These are phyloP conservation scores for Copromyces sp. DNA, from an alignment of 495 filamentous ascomycete genomes.

Conservation along the genomic window DNA sequence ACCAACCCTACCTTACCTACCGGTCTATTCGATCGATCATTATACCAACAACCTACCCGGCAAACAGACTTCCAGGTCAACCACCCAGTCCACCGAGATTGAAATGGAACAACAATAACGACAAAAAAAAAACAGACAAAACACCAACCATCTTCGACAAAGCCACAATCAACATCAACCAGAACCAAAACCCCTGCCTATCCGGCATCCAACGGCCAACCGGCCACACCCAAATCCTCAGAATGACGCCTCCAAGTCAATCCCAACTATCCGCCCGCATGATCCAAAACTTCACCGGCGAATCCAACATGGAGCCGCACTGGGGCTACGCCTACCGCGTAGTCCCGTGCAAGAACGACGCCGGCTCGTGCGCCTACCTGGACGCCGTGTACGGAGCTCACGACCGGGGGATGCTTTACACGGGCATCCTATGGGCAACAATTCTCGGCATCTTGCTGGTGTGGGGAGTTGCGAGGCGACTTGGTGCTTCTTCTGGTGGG, in stretches of 20 bases:
- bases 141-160: too few species aligned
- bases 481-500: not conserved
- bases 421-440: slow-evolving; percentile 49
- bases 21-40: too few species aligned
- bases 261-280: not conserved
- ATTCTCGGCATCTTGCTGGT: slow-evolving; percentile 41
- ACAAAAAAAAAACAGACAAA: too few species aligned
- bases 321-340: slow-evolving; percentile 53
- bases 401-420: slow-evolving; percentile 49
- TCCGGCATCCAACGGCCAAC: not conserved
- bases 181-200: too few species aligned
- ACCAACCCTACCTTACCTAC: too few species aligned
- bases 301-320: slow-evolving; percentile 36
- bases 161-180: too few species aligned
- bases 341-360: slow-evolving; percentile 49
- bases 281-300: slow-evolving; percentile 33
- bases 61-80: too few species aligned
- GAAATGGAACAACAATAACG: too few species aligned
- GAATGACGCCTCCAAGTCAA: not conserved
- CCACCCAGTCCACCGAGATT: too few species aligned
- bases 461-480: slow-evolving; percentile 31
- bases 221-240: not conserved
- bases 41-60: too few species aligned
- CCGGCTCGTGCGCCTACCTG: slow-evolving; percentile 53
- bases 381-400: slow-evolving; percentile 52